These are phyloP conservation scores for Cladosporium sp. DNA, from an alignment of 2,329 filamentous ascomycete genomes.

Conservation along the genomic window DNA sequence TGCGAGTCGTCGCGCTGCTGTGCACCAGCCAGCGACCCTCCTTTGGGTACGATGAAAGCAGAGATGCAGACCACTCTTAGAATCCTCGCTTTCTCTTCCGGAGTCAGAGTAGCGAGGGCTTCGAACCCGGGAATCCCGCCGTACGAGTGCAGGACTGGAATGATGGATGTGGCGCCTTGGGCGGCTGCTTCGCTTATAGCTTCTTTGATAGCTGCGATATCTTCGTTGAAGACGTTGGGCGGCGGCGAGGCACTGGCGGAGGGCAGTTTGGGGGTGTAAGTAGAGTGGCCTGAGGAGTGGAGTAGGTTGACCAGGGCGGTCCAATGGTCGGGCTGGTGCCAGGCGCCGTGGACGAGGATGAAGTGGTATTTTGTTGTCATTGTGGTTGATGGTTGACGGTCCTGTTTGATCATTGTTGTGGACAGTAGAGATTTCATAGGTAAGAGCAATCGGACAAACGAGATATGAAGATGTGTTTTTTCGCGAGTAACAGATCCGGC, in stretches of 20 bases:
- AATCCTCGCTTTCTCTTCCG: slow-evolving; percentile 13
- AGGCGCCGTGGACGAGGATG: slow-evolving; percentile 19
- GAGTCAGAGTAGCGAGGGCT: slow-evolving; percentile 15
- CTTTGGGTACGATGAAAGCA: slow-evolving; percentile 15
- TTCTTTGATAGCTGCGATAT: slow-evolving; percentile 16
- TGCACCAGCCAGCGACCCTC: not conserved
- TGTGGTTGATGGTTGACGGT: not conserved
- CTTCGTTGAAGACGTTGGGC: slow-evolving; percentile 8
- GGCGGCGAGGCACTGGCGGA: slow-evolving; percentile 9
- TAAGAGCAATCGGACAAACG: too few relatives aligned
- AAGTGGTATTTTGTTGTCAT: slow-evolving; percentile 15
- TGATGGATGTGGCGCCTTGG: slow-evolving; percentile 13
- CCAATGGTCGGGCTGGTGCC: slow-evolving; percentile 17
- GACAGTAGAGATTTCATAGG: too few relatives aligned
- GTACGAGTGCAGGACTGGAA: slow-evolving; percentile 20
- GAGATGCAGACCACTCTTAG: slow-evolving; percentile 15
- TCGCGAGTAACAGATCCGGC: too few relatives aligned
- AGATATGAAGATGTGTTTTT: too few relatives aligned
- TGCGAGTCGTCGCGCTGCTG: not conserved
- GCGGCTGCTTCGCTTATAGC: slow-evolving; percentile 14
- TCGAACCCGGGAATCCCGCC: slow-evolving; percentile 18
- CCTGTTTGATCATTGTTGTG: too few relatives aligned
- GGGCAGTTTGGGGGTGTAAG: slow-evolving; percentile 15
- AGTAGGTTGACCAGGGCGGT: slow-evolving; percentile 12
- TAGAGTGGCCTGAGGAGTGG: slow-evolving; percentile 14